Percentiles rank a stretch among this genome's conserved stretches.
Evolutionary conservation across 352 stramenopile genomes (phyloP).

Genomic region (Pythium biforme): DNA sequence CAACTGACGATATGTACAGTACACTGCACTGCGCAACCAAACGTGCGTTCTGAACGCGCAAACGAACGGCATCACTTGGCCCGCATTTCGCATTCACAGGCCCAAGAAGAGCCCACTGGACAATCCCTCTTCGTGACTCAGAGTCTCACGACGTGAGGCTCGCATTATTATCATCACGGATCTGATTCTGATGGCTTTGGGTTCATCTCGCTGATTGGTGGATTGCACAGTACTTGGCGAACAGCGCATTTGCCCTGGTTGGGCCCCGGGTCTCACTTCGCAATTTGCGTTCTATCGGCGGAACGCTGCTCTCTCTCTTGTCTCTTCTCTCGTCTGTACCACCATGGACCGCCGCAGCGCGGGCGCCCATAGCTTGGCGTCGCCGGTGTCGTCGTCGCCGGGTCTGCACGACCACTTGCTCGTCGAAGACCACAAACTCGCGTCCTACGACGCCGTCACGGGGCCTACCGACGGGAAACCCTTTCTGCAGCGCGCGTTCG

Average conservation of each 20-base stretch:
- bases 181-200: neutral
- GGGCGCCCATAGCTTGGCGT: neutral
- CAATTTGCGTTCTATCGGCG: neutral
- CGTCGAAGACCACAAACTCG: conserved; percentile 4
- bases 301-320: neutral
- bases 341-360: conserved; percentile 2
- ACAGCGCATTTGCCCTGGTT: neutral
- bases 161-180: neutral
- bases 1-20: too few species aligned
- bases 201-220: conserved; percentile 2
- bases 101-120: too few species aligned
- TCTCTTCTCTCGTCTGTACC: neutral
- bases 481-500: conserved; percentile 49
- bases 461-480: conserved; percentile 48
- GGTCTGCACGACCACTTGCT: conserved; percentile 39
- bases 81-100: too few species aligned
- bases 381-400: conserved; percentile 8
- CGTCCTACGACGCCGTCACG: conserved; percentile 42
- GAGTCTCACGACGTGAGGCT: too few species aligned
- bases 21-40: too few species aligned
- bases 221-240: neutral
- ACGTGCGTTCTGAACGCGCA: too few species aligned
- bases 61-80: too few species aligned
- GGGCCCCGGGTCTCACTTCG: neutral
- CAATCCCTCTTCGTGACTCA: too few species aligned